Evolutionary conservation across 805 yeast genomes (phyloP).

Genomic region (Tetrapisispora namnaoensis): DNA sequence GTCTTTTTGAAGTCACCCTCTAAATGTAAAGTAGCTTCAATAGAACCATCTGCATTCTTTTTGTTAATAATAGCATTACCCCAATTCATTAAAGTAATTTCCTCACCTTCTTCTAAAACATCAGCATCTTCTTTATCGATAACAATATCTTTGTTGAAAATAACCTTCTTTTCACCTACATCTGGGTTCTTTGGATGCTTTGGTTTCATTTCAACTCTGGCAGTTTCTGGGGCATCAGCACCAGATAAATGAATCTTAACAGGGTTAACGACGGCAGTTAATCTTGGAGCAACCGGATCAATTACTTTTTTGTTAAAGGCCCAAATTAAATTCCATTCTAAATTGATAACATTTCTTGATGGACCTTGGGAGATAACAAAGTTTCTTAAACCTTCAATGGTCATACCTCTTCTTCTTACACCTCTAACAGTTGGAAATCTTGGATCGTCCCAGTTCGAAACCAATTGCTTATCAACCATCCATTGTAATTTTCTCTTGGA

Average conservation of each 20-base stretch:
- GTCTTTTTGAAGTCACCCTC: constrained; percentile 98
- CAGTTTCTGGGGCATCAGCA: constrained; percentile 53
- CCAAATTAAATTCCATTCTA: constrained; percentile 98
- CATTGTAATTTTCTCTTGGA: constrained; percentile 98
- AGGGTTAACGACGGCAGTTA: constrained; percentile 70
- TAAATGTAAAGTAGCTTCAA: constrained; percentile 73
- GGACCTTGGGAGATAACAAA: constrained; percentile 96
- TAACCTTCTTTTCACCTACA: constrained; percentile 74
- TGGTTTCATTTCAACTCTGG: constrained; percentile 63
- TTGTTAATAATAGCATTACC: constrained; percentile 80
- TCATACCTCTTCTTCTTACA: constrained; percentile 99
- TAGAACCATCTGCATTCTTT: constrained; percentile 53
- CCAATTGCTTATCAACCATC: constrained; percentile 90
- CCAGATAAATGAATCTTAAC: constrained; percentile 55
- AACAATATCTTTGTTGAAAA: constrained; percentile 51
- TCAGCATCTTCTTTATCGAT: constrained; percentile 81
- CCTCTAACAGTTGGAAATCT: constrained; percentile 99
- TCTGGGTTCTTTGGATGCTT: constrained; percentile 93
- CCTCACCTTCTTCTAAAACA: constrained; percentile 74
- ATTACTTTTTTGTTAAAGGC: constrained; percentile 93
- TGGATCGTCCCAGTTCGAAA: constrained; percentile 96
- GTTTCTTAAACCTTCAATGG: constrained; percentile 92
- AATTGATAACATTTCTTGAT: constrained; percentile 88
- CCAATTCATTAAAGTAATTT: constrained; percentile 98
- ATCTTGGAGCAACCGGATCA: constrained; percentile 96